Evolutionary conservation across 306 rosid species (phyloP).

Genomic region (Neltuma alba): DNA sequence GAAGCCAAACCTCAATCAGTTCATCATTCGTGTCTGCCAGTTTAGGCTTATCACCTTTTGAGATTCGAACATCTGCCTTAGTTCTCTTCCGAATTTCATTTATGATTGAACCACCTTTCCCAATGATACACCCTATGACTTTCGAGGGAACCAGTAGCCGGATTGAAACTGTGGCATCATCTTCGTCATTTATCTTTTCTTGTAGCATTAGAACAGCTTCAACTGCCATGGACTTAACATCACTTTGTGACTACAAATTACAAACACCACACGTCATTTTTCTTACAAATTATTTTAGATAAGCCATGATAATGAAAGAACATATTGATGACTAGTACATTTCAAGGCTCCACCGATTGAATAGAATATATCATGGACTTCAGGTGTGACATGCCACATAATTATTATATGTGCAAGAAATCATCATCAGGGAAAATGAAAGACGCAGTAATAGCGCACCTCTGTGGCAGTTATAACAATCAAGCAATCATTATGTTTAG

Average conservation of each 20-base stretch:
- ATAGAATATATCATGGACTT: neutral
- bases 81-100: constrained; percentile 92
- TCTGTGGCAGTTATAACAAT: constrained; percentile 75
- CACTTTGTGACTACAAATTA: constrained; percentile 72
- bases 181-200: constrained; percentile 91
- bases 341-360: neutral
- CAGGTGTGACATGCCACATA: constrained; percentile 14
- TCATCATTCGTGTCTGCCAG: constrained; percentile 75
- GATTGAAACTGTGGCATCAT: constrained; percentile 64
- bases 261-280: constrained; percentile 19
- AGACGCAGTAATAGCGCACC: constrained; percentile 49
- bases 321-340: neutral
- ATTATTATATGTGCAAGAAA: constrained; percentile 21
- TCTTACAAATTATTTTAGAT: neutral
- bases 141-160: constrained; percentile 88
- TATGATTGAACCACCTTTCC: constrained; percentile 93
- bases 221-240: constrained; percentile 90
- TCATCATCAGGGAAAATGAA: constrained; percentile 9
- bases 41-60: constrained; percentile 76
- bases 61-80: constrained; percentile 81
- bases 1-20: constrained; percentile 78
- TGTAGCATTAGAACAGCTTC: constrained; percentile 94
- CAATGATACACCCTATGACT: constrained; percentile 95
- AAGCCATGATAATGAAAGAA: neutral
- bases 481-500: constrained; percentile 67